Percentiles rank a stretch among this genome's conserved stretches.
These are phyloP conservation scores for Excoecaria cochinchinensis DNA, from an alignment of 345 rosid genomes.

Conservation along the genomic window DNA sequence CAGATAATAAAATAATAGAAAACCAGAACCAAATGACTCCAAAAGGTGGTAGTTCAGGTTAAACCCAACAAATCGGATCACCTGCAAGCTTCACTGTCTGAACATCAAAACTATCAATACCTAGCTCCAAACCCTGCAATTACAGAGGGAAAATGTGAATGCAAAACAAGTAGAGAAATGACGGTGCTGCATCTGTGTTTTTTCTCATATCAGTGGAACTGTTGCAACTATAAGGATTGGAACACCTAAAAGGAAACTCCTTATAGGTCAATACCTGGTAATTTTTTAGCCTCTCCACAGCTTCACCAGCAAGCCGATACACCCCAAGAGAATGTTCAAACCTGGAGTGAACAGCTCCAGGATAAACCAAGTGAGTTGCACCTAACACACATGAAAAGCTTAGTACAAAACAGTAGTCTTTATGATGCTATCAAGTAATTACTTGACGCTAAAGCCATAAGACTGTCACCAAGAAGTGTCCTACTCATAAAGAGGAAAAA, in stretches of 20 bases:
- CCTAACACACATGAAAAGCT: conserved; percentile 42
- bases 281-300: conserved; percentile 57
- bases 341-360: conserved; percentile 88
- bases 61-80: conserved; percentile 19
- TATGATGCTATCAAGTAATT: no score
- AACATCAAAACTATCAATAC: conserved; percentile 69
- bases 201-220: background rate
- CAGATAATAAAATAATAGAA: background rate
- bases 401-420: no score
- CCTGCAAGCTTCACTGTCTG: conserved; percentile 94
- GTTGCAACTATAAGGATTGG: background rate
- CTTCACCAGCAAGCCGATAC: conserved; percentile 79
- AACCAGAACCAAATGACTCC: background rate
- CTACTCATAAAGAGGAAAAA: no score
- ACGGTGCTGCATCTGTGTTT: background rate
- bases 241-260: conserved; percentile 16
- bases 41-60: conserved; percentile 7
- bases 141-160: background rate
- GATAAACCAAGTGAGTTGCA: conserved; percentile 70
- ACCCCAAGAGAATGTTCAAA: conserved; percentile 97
- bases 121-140: conserved; percentile 75
- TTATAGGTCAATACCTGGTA: conserved; percentile 46
- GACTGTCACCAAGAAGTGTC: background rate
- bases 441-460: no score
- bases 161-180: background rate